Conservation (phyloP, 306 rosid genomes). For the Rosa persica region DNA sequence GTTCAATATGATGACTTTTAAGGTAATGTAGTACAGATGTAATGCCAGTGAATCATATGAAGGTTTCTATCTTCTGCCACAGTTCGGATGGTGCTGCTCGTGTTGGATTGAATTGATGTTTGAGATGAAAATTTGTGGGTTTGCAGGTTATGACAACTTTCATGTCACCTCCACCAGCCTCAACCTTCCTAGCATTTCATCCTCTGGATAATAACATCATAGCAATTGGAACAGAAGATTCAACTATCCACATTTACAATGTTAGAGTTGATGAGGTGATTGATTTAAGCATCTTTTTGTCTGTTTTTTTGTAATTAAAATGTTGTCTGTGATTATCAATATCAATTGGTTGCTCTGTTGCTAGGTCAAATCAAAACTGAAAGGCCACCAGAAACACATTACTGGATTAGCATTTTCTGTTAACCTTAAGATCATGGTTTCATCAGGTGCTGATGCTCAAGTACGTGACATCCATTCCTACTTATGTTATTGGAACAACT, state of each 20-base stretch:
- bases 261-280: conserved; percentile 74
- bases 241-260: conserved; percentile 70
- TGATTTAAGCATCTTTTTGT: conserved; percentile 13
- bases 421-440: conserved; percentile 56
- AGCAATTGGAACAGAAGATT: conserved; percentile 82
- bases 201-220: conserved; percentile 76
- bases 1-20: conserved; percentile 82
- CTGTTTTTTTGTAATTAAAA: not conserved
- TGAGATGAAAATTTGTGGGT: conserved; percentile 18
- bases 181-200: conserved; percentile 73
- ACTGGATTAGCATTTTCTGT: conserved; percentile 74
- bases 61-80: not conserved
- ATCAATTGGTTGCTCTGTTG: not conserved
- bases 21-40: conserved; percentile 39
- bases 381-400: conserved; percentile 64
- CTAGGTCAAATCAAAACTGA: conserved; percentile 69
- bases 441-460: conserved; percentile 82
- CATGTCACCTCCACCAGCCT: conserved; percentile 74
- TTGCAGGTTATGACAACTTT: conserved; percentile 74
- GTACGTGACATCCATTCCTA: conserved; percentile 30
- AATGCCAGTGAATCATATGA: not conserved
- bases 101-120: not conserved
- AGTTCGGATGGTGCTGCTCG: not conserved
- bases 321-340: not conserved
- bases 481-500: not conserved